Evolutionary conservation across 345 rosid species (phyloP), one percentile per base, ranked within the genome.

Genomic region (Eucalyptus curtisii): DNA sequence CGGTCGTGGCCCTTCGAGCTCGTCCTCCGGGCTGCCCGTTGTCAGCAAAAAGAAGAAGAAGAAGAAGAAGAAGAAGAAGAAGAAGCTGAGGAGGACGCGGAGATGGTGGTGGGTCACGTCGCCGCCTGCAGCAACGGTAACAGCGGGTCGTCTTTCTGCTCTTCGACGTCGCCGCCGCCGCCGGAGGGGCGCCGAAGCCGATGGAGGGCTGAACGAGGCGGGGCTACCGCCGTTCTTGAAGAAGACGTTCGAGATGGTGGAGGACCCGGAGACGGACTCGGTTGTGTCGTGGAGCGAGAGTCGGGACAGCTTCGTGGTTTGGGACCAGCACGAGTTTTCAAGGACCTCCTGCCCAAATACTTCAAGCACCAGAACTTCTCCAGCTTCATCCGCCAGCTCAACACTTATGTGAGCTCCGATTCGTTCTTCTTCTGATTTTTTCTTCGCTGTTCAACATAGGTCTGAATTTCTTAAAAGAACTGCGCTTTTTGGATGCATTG

Each of bases 361-460:
- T 95, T 95, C 91, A 95, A 95, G 90, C 97, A 95, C 94, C 92
- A 87, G 31, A 95, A 95, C 84, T 95, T 95, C 92, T 93, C 97
- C n/a, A 95, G 96, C 91, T 95, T 95, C 88, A 86, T 95, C 86
- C 94, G 97, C 57, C 97, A 95, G 89, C 95, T 95, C 90, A 95
- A 95, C 90, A 93, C 96, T 64, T 95, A 94, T 81, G 97, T 95
- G 84, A 95, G 96, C 89, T 17, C 53, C 4, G 44, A 25, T 37
- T 40, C 48, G 6, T 17, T 4, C n/a, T 84, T 55, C 49, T 57
- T 42, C 15, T 55, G 31, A 30, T 25, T 13, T 17, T 55, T 37
- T 61, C 2, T 27, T 30, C 68, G 68, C 68, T 30, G 68, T 61
- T 61, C 45, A 31, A 48, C 31, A 37, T 22, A 3, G 52, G 57